A percentile compares a stretch with the other conserved stretches of the same genome.
Evolutionary conservation across 1,284 basidiomycete species (phyloP).

Genomic region (Phlebopus sp.): DNA sequence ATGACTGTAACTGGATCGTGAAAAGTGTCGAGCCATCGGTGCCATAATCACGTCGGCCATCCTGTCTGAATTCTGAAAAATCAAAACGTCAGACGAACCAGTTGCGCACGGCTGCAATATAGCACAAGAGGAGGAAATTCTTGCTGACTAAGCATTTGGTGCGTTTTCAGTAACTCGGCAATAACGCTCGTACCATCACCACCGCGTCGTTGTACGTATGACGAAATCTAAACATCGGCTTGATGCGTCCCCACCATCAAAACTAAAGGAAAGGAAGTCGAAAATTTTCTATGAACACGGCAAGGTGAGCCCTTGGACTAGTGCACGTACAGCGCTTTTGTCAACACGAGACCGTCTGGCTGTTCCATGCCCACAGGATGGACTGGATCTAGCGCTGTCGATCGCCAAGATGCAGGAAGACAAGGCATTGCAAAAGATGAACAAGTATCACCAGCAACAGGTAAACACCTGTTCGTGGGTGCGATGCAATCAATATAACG

Average conservation of each 20-base stretch:
- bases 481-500: slow-evolving; percentile 15
- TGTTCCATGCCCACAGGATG: slow-evolving; percentile 36
- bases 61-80: slow-evolving; percentile 8
- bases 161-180: too few species aligned
- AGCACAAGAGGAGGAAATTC: slow-evolving; percentile 8
- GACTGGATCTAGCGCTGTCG: slow-evolving; percentile 39
- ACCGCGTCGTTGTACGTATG: slow-evolving; percentile 16
- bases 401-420: slow-evolving; percentile 41
- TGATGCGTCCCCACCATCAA: slow-evolving; percentile 21
- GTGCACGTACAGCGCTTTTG: slow-evolving; percentile 8
- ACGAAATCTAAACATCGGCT: slow-evolving; percentile 22
- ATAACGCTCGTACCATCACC: slow-evolving; percentile 8
- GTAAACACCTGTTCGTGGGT: slow-evolving; percentile 20
- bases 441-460: slow-evolving; percentile 36
- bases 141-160: slow-evolving; percentile 20
- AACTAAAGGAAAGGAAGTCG: slow-evolving; percentile 24
- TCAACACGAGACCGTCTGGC: slow-evolving; percentile 19
- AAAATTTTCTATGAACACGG: slow-evolving; percentile 33
- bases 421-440: slow-evolving; percentile 34
- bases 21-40: slow-evolving; percentile 12
- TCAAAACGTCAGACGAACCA: slow-evolving; percentile 12
- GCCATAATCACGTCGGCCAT: slow-evolving; percentile 31
- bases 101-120: slow-evolving; percentile 19
- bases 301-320: slow-evolving; percentile 24
- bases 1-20: slow-evolving; percentile 33